Percentiles rank a stretch among this genome's conserved stretches.
These are phyloP conservation scores for Botryotinia calthae DNA, from an alignment of 2,329 filamentous ascomycete species.

Conservation along the genomic window DNA sequence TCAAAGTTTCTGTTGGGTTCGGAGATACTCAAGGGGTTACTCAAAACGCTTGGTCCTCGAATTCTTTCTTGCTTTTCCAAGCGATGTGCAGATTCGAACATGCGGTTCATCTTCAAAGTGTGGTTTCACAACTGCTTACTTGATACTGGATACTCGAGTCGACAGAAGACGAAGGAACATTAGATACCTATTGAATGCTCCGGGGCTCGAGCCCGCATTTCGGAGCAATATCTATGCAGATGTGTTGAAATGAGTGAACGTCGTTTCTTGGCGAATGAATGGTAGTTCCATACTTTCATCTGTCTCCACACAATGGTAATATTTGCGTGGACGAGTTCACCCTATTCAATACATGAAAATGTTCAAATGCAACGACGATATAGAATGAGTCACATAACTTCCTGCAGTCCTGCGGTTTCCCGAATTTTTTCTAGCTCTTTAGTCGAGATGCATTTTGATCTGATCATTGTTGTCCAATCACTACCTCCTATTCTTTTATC, in stretches of 20 bases:
- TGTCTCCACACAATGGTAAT: neutral
- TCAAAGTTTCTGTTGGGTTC: neutral
- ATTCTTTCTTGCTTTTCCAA: neutral
- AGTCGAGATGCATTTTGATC: neutral
- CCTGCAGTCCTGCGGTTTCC: neutral
- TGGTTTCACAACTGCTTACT: slow-evolving; percentile 2
- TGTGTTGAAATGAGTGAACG: too few species aligned
- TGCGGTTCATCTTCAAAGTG: neutral
- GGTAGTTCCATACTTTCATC: neutral
- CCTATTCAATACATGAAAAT: neutral
- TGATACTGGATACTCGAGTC: neutral
- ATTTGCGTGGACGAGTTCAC: neutral
- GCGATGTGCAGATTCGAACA: neutral
- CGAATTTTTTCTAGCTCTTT: neutral
- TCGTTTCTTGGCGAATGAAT: neutral
- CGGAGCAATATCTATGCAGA: neutral
- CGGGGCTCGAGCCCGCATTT: neutral
- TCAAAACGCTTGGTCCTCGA: slow-evolving; percentile 11
- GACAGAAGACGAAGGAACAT: neutral
- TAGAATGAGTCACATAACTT: neutral
- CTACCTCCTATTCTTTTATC: neutral
- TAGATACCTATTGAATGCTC: neutral
- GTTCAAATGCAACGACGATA: neutral
- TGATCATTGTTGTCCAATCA: neutral
- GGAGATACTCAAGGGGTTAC: neutral